These are phyloP conservation scores for Thermothelomyces thermophilus DNA, from an alignment of 2,329 filamentous ascomycete species.

Conservation along the genomic window DNA sequence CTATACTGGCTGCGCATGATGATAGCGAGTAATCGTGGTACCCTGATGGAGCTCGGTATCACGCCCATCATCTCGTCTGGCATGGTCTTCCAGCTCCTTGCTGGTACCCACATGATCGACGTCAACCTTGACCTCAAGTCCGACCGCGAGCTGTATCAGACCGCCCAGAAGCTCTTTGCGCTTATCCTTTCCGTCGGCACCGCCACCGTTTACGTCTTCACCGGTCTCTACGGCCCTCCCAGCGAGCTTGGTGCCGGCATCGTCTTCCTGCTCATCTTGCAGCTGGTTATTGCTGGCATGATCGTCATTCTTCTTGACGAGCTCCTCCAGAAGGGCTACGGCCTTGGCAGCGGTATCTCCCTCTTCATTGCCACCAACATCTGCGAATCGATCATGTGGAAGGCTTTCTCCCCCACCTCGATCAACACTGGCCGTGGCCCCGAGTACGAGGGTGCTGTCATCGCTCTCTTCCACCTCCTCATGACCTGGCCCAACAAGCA, in stretches of 20 bases:
- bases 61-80: slow-evolving; percentile 99
- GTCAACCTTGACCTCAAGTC: slow-evolving; percentile 99
- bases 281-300: slow-evolving; percentile 94
- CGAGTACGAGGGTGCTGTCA: slow-evolving; percentile 97
- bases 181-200: slow-evolving; percentile 97
- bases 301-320: slow-evolving; percentile 99
- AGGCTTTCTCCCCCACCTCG: slow-evolving; percentile 97
- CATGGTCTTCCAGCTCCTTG: slow-evolving; percentile 99
- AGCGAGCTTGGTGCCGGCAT: slow-evolving; percentile 96
- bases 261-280: slow-evolving; percentile 95
- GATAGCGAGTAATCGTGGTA: slow-evolving; percentile 97
- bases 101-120: slow-evolving; percentile 98
- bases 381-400: slow-evolving; percentile 99
- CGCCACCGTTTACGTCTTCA: slow-evolving; percentile 96
- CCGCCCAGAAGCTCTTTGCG: slow-evolving; percentile 96
- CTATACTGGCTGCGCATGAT: slow-evolving; percentile 99
- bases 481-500: slow-evolving; percentile 99
- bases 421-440: slow-evolving; percentile 99
- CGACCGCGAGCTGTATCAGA: slow-evolving; percentile 99
- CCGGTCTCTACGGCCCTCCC: slow-evolving; percentile 92
- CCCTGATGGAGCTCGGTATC: slow-evolving; percentile 92
- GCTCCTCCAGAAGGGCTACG: slow-evolving; percentile 98
- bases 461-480: slow-evolving; percentile 94
- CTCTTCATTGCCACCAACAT: slow-evolving; percentile 99
- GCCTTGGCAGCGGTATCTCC: slow-evolving; percentile 95